phyloP scores from a whole-genome alignment of 768 basidiomycete genomes.

The Boletellus ananas region DNA sequence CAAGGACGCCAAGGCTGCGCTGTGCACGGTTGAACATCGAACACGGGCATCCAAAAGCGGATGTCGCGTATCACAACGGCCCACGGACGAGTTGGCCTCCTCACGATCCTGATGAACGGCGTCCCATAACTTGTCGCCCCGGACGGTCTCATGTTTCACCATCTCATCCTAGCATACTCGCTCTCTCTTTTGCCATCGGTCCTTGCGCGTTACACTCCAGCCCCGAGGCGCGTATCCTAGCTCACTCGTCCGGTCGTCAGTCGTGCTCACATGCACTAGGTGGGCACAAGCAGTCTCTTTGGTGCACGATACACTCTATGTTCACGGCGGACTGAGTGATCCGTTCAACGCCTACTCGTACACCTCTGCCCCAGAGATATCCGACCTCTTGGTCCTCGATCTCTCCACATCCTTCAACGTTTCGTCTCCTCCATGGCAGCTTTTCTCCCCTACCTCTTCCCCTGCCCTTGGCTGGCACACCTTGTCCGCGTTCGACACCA shows the following conservation, averaged over 20 bases:
- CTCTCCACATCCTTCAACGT: constrained; percentile 55
- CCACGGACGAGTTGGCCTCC: no score
- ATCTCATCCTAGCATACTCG: not conserved
- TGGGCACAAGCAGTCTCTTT: constrained; percentile 79
- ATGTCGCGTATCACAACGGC: no score
- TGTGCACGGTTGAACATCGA: no score
- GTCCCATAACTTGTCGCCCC: constrained; percentile 15
- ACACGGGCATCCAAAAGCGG: no score
- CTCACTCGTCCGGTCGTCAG: not conserved
- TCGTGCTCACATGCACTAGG: constrained; percentile 38
- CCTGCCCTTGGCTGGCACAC: constrained; percentile 80
- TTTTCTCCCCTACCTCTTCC: constrained; percentile 46
- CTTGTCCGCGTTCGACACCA: constrained; percentile 58
- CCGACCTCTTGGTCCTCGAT: constrained; percentile 68
- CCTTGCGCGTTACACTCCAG: constrained; percentile 23
- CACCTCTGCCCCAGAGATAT: constrained; percentile 65
- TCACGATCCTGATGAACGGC: constrained; percentile 3
- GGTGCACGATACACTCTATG: constrained; percentile 55
- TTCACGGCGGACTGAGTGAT: constrained; percentile 83
- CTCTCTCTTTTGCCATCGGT: constrained; percentile 14
- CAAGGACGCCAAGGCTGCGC: no score
- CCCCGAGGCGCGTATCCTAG: constrained; percentile 20
- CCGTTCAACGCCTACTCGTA: constrained; percentile 66
- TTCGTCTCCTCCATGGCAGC: constrained; percentile 66
- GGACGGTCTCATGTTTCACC: not conserved